Conservation (phyloP, 2,329 filamentous ascomycete species). For the Epichloe scottii region DNA sequence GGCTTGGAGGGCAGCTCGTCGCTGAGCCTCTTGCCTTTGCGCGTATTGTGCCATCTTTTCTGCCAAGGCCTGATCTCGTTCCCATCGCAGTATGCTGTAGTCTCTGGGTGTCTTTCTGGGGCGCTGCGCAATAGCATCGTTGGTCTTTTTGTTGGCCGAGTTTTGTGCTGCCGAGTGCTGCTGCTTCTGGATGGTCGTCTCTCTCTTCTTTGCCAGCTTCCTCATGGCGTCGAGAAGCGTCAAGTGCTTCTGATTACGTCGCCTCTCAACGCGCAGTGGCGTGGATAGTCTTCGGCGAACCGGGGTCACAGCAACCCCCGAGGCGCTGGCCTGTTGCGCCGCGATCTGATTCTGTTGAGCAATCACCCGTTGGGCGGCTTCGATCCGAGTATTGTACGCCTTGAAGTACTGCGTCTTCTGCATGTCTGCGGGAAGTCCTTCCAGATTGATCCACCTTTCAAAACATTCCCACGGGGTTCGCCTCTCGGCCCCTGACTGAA, state of each 20-base stretch:
- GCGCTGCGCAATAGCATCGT: constrained; percentile 44
- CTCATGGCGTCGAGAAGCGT: constrained; percentile 89
- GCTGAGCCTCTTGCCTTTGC: constrained; percentile 46
- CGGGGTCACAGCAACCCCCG: constrained; percentile 20
- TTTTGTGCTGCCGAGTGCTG: constrained; percentile 69
- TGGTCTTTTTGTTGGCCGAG: constrained; percentile 70
- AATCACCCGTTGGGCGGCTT: constrained; percentile 44
- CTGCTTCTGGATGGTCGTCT: constrained; percentile 75
- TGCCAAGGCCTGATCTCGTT: constrained; percentile 60
- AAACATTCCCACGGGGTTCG: constrained; percentile 98
- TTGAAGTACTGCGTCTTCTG: constrained; percentile 93
- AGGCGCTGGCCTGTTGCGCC: constrained; percentile 35
- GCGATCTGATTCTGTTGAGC: constrained; percentile 39
- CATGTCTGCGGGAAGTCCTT: constrained; percentile 86
- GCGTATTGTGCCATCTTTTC: constrained; percentile 45
- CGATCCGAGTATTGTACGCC: constrained; percentile 48
- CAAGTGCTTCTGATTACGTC: constrained; percentile 75
- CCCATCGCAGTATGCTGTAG: constrained; percentile 79
- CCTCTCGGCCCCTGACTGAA: constrained; percentile 75
- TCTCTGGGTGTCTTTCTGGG: constrained; percentile 71
- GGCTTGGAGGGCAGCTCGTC: constrained; percentile 37
- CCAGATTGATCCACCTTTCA: constrained; percentile 86
- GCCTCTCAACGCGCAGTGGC: constrained; percentile 74
- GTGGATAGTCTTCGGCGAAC: constrained; percentile 59
- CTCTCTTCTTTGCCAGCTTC: constrained; percentile 88